These are phyloP conservation scores for Coccomyxa sp. DNA, from an alignment of 139 green algal species.

Conservation along the genomic window DNA sequence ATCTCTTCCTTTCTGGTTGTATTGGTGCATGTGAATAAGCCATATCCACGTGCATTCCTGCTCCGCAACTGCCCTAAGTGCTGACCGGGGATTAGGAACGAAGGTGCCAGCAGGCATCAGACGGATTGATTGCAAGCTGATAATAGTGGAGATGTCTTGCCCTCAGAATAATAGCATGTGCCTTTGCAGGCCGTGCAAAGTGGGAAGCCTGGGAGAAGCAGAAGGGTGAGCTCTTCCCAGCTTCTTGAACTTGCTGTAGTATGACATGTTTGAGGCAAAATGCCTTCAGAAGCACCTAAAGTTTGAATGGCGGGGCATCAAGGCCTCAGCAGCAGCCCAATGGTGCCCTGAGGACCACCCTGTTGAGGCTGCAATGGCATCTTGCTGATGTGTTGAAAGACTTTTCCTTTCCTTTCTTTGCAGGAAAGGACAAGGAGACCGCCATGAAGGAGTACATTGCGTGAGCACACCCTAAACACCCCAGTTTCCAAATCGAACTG, in stretches of 20 bases:
- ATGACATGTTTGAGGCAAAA: not conserved
- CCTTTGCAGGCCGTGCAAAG: slow-evolving; percentile 45
- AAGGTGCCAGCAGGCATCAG: not conserved
- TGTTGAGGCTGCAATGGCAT: not conserved
- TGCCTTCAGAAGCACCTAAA: not conserved
- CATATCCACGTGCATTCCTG: not conserved
- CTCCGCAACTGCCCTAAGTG: not conserved
- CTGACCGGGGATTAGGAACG: too few species aligned
- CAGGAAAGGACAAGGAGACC: slow-evolving; percentile 48
- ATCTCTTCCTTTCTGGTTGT: not conserved
- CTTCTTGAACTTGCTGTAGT: not conserved
- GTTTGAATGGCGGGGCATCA: not conserved
- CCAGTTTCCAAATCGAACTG: too few species aligned
- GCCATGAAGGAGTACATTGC: slow-evolving; percentile 59
- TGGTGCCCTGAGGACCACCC: not conserved
- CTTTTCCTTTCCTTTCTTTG: not conserved
- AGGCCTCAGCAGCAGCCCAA: not conserved
- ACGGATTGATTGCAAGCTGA: not conserved
- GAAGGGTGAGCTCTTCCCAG: slow-evolving; percentile 35
- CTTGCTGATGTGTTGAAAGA: not conserved
- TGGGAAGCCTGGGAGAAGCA: slow-evolving; percentile 67
- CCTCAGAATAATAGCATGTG: not conserved
- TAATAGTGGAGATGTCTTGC: not conserved
- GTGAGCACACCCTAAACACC: too few species aligned
- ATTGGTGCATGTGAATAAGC: not conserved